Percentiles rank a stretch among this genome's conserved stretches.
phyloP scores from a whole-genome alignment of 495 filamentous ascomycete species.

The Halenospora varia region DNA sequence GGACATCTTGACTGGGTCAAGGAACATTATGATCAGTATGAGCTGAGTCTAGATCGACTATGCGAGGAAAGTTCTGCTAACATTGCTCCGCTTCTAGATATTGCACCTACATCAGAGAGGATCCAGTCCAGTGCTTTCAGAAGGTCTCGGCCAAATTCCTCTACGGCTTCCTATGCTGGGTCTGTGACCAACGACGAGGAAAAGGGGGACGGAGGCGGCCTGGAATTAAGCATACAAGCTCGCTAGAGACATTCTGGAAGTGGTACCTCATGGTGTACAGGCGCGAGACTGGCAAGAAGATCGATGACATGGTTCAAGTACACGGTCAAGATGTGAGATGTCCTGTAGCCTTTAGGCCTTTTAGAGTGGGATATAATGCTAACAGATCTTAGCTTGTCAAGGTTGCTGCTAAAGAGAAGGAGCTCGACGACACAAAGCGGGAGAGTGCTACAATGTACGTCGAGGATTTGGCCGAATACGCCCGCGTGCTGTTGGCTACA shows the following conservation, averaged over 20 bases:
- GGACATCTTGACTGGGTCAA: conserved; percentile 7
- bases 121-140: conserved; percentile 10
- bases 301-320: conserved; percentile 36
- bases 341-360: neutral
- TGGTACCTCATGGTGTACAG: conserved; percentile 34
- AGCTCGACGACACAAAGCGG: conserved; percentile 18
- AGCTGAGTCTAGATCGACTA: neutral
- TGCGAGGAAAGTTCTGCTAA: conserved; percentile 18
- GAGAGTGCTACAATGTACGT: conserved; percentile 32
- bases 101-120: conserved; percentile 6
- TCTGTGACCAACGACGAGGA: conserved; percentile 26
- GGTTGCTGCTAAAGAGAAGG: conserved; percentile 24
- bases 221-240: no score
- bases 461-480: conserved; percentile 34
- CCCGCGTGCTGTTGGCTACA: conserved; percentile 27
- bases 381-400: conserved; percentile 17
- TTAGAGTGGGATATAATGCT: neutral
- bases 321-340: no score
- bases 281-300: conserved; percentile 48
- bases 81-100: conserved; percentile 19
- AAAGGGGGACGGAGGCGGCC: no score
- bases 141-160: conserved; percentile 3
- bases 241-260: no score
- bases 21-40: no score
- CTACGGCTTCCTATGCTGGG: conserved; percentile 29